Evolutionary conservation across 192 early-diverging fungal species (phyloP).

Genomic region (Backusella tuberculispora): DNA sequence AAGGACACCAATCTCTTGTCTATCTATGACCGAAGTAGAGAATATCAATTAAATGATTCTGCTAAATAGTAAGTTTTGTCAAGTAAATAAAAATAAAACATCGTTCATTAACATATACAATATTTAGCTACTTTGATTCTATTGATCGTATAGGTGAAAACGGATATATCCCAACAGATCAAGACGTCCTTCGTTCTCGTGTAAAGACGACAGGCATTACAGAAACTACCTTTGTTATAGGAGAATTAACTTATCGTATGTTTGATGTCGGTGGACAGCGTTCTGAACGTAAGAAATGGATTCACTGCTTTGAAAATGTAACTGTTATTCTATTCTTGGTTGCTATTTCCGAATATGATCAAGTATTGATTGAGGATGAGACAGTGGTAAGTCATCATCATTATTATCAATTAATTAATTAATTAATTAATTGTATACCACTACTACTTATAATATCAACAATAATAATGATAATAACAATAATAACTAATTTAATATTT

Average conservation of each 20-base stretch:
- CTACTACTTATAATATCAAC: neutral
- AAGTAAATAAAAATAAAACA: neutral
- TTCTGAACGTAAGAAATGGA: conserved; percentile 99
- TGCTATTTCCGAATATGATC: conserved; percentile 95
- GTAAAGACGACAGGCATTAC: conserved; percentile 98
- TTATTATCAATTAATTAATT: neutral
- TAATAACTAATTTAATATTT: neutral
- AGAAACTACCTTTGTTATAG: conserved; percentile 92
- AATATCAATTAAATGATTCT: conserved; percentile 98
- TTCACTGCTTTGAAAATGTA: conserved; percentile 98
- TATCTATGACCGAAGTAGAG: conserved; percentile 80
- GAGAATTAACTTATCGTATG: conserved; percentile 94
- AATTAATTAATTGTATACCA: neutral
- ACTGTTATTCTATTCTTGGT: conserved; percentile 96
- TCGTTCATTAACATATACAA: too few relatives aligned
- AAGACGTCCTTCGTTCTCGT: conserved; percentile 95
- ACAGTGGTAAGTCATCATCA: conserved; percentile 63
- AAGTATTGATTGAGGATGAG: conserved; percentile 95
- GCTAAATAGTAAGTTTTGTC: conserved; percentile 80
- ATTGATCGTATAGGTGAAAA: conserved; percentile 86
- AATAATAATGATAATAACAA: neutral
- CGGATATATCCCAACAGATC: conserved; percentile 88
- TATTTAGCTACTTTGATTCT: conserved; percentile 88
- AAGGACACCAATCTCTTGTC: conserved; percentile 77
- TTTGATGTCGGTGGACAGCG: conserved; percentile 98